phyloP scores from a whole-genome alignment of 805 yeast genomes.

The Nakazawaea wyomingensis region DNA sequence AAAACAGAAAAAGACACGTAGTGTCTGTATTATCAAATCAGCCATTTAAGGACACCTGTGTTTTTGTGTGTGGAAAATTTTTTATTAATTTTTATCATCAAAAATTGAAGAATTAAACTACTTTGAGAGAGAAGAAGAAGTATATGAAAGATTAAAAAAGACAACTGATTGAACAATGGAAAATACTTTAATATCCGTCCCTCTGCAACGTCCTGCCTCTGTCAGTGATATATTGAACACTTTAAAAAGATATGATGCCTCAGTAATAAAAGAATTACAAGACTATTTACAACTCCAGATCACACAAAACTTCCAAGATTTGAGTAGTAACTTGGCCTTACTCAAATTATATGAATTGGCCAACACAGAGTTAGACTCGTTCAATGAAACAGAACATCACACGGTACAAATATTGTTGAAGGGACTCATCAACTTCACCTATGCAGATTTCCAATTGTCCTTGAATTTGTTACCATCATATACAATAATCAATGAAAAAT shows the following conservation, averaged over 20 bases:
- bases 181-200: constrained; percentile 29
- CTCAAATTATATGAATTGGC: constrained; percentile 36
- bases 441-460: constrained; percentile 37
- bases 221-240: constrained; percentile 35
- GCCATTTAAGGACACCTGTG: neutral
- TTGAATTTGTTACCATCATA: constrained; percentile 40
- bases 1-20: constrained; percentile 3
- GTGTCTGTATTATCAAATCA: neutral
- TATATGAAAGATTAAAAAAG: too few species aligned
- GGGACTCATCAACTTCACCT: constrained; percentile 35
- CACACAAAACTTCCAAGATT: constrained; percentile 29
- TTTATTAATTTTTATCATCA: too few species aligned
- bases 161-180: constrained; percentile 10
- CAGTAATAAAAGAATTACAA: constrained; percentile 37
- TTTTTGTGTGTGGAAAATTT: too few species aligned
- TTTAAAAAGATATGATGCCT: constrained; percentile 39
- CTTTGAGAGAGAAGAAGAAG: neutral
- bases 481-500: constrained; percentile 14
- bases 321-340: constrained; percentile 41
- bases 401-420: constrained; percentile 34
- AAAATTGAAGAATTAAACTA: too few species aligned
- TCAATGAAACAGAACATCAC: constrained; percentile 31
- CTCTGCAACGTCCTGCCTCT: constrained; percentile 34
- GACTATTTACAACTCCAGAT: constrained; percentile 39
- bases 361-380: constrained; percentile 21